Conservation (phyloP, 2,329 filamentous ascomycete genomes). For the Neurospora sp. region DNA sequence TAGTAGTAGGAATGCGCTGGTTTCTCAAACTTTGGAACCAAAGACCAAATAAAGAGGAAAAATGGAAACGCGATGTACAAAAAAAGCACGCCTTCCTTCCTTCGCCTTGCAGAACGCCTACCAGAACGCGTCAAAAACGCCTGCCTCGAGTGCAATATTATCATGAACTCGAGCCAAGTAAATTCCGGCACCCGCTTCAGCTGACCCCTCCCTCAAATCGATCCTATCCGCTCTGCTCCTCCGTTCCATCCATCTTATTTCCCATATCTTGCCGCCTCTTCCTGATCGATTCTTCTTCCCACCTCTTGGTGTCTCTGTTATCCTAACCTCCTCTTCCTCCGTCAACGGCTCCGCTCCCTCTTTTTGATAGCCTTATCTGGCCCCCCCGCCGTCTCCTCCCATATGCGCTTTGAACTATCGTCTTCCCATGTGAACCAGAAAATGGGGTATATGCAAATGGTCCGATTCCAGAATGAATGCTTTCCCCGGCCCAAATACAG, state of each 20-base stretch:
- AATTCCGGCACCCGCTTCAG: constrained; percentile 9
- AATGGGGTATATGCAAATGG: constrained; percentile 3
- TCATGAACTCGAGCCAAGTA: constrained; percentile 1
- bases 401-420: not conserved
- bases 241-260: not conserved
- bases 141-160: not conserved
- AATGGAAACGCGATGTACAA: not conserved
- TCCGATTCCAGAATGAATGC: constrained; percentile 3
- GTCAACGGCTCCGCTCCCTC: not conserved
- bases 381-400: not conserved
- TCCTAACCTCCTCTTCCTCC: not conserved
- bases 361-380: not conserved
- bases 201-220: not conserved
- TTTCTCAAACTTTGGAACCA: not conserved
- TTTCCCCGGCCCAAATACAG: not conserved
- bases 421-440: not conserved
- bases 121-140: not conserved
- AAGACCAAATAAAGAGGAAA: not conserved
- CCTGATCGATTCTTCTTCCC: not conserved
- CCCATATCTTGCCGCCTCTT: not conserved
- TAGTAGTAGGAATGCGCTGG: not conserved
- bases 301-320: not conserved
- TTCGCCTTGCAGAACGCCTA: not conserved
- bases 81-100: not conserved
- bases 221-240: not conserved